Evolutionary conservation across 179 eudicot genomes (phyloP), one percentile per base, ranked within the genome.

Genomic region (Sideroxylon spinosum): DNA sequence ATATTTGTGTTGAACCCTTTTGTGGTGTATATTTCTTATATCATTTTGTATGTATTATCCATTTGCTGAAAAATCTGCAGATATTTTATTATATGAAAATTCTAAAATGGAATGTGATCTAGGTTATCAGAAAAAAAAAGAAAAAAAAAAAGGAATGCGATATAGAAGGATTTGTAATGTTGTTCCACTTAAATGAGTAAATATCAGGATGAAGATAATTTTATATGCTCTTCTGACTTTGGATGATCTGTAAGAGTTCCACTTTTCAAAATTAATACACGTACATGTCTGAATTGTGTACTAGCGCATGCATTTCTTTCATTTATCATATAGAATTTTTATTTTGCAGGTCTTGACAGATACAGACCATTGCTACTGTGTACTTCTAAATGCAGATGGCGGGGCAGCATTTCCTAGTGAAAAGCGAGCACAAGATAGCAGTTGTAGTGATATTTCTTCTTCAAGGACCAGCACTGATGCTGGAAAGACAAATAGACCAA

Each of bases 351-450:
- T 95, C 81, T 85, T 95, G 85, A 92, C 97, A n/a, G 98, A 94
- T 76, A 78, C 90, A 49, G 97, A 95, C 79, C 99, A 95, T 79
- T 95, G 99, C 84, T 95, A 90, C 79, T 95, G 99, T 85, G 99
- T 95, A 29, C 87, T 96, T 79, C 93, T 96, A 66, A 90, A 96
- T 89, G 97, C 98, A 66, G 88, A 89, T 79, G 92, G 84, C 78
- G 99, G 98, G 78, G 97, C 97, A 76, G 98, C 97, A 73, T 94
- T 94, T 88, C 98, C 99, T 46, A 79, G 64, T 85, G 91, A 90
- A 68, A 84, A 72, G 25, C 29, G 70, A 53, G 83, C 71, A 78
- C 80, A 79, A 59, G 81, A 79, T 79, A 32, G 74, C 73, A 72
- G 84, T 82, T 80, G 89, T 76, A 57, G 80, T 73, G 85, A 80